Evolutionary conservation across 257 asterid species (phyloP).

Genomic region (Lithospermum erythrorhizon): DNA sequence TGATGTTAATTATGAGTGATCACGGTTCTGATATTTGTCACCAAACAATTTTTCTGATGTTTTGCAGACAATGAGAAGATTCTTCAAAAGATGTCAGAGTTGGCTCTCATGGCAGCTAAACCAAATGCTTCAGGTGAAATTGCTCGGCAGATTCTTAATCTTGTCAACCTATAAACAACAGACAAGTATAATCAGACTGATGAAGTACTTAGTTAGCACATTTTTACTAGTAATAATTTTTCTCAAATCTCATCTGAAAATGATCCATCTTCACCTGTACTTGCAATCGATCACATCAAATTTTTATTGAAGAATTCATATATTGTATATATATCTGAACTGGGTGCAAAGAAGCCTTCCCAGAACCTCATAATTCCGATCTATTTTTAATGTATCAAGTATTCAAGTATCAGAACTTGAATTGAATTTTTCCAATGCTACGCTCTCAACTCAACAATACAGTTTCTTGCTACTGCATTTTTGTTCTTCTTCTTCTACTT

Average conservation of each 20-base stretch:
- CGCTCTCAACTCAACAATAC: too few relatives aligned
- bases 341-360: neutral
- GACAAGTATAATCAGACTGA: neutral
- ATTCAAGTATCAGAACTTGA: too few relatives aligned
- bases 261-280: neutral
- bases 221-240: neutral
- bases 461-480: too few relatives aligned
- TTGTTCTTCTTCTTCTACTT: too few relatives aligned
- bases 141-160: conserved; percentile 28
- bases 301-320: too few relatives aligned
- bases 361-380: neutral
- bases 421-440: too few relatives aligned
- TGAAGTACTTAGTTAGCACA: neutral
- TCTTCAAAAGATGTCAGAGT: conserved; percentile 35
- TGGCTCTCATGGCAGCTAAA: conserved; percentile 44
- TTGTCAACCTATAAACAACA: conserved; percentile 19
- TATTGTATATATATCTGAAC: neutral
- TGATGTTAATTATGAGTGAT: neutral
- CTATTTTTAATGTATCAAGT: too few relatives aligned
- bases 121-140: conserved; percentile 38
- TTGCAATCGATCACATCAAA: neutral
- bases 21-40: neutral
- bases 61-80: conserved; percentile 29
- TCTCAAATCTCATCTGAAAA: neutral
- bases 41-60: neutral